Percentiles rank a stretch among this genome's conserved stretches.
Evolutionary conservation across 2,329 filamentous ascomycete genomes (phyloP).

Genomic region (Verticillium longisporum): DNA sequence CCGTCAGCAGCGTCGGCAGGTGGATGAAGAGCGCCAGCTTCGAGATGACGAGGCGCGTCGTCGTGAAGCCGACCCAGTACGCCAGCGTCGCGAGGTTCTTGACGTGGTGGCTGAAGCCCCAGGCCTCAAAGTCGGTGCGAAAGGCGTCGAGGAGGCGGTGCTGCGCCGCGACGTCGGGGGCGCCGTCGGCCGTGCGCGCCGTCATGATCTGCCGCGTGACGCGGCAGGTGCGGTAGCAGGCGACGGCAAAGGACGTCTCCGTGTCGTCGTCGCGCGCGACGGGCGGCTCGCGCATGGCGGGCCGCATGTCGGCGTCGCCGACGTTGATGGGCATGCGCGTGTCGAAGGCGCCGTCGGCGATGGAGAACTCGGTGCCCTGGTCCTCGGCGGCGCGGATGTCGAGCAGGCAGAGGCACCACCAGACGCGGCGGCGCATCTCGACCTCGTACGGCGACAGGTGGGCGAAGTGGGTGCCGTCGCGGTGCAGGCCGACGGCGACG

Average conservation of each 20-base stretch:
- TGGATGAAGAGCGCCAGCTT: conserved; percentile 50
- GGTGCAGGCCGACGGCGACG: conserved; percentile 47
- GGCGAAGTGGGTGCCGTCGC: conserved; percentile 47
- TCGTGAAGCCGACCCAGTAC: conserved; percentile 28
- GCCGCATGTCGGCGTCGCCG: conserved; percentile 44
- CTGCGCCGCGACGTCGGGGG: conserved; percentile 30
- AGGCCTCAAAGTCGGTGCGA: conserved; percentile 30
- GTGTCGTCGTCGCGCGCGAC: conserved; percentile 42
- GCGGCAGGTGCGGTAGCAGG: conserved; percentile 27
- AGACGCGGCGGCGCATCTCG: conserved; percentile 54
- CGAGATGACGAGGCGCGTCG: conserved; percentile 40
- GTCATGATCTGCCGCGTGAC: conserved; percentile 30
- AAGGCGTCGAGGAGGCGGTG: conserved; percentile 37
- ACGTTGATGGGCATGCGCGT: conserved; percentile 50
- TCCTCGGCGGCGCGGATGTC: conserved; percentile 50
- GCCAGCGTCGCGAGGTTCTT: conserved; percentile 20
- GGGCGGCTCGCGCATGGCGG: conserved; percentile 40
- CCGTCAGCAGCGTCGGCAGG: conserved; percentile 41
- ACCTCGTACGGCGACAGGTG: conserved; percentile 51
- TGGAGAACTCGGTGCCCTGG: conserved; percentile 41
- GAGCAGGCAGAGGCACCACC: conserved; percentile 54
- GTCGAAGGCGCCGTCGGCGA: conserved; percentile 39
- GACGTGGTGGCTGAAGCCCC: conserved; percentile 32
- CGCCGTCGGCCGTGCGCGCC: conserved; percentile 17
- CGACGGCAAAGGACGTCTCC: conserved; percentile 38